A percentile compares a stretch with the other conserved stretches of the same genome.
Evolutionary conservation across 192 early-diverging fungal species (phyloP).

Genomic region (Coemansia sp.): DNA sequence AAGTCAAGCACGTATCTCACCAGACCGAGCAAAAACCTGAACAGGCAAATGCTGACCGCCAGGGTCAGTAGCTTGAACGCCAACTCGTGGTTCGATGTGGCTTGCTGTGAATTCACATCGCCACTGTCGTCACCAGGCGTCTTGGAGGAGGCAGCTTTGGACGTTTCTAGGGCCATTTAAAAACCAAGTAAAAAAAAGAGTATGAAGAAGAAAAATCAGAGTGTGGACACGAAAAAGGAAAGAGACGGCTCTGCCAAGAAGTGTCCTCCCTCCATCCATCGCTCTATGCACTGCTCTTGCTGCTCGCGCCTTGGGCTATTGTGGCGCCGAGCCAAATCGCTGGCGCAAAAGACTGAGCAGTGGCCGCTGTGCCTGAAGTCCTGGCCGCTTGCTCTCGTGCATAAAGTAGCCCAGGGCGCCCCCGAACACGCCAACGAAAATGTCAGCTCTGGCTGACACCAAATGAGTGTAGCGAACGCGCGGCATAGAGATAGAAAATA

Average conservation of each 20-base stretch:
- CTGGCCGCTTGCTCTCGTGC: constrained; percentile 40
- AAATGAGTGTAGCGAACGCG: constrained; percentile 46
- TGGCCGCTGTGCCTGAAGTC: constrained; percentile 17
- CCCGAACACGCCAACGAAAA: constrained; percentile 32
- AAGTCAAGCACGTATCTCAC: constrained; percentile 37
- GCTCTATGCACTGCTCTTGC: neutral
- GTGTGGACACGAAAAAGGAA: constrained; percentile 1
- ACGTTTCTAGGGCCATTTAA: neutral
- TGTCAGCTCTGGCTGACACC: constrained; percentile 37
- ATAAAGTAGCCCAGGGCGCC: constrained; percentile 42
- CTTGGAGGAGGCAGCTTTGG: neutral
- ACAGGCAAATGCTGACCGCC: constrained; percentile 12
- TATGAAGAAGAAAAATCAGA: neutral
- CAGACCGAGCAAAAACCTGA: constrained; percentile 26
- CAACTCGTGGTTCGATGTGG: constrained; percentile 19
- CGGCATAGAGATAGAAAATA: neutral
- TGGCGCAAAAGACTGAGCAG: constrained; percentile 29
- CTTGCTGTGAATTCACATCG: neutral
- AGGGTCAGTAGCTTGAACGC: constrained; percentile 30
- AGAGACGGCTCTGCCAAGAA: neutral
- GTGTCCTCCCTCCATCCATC: neutral
- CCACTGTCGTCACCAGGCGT: neutral
- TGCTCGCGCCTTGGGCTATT: neutral
- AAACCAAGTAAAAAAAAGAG: neutral
- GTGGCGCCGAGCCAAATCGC: constrained; percentile 11